Evolutionary conservation across 495 filamentous ascomycete genomes (phyloP), one percentile per base, ranked within the genome.

Genomic region (Aspergillus bertholletiae): DNA sequence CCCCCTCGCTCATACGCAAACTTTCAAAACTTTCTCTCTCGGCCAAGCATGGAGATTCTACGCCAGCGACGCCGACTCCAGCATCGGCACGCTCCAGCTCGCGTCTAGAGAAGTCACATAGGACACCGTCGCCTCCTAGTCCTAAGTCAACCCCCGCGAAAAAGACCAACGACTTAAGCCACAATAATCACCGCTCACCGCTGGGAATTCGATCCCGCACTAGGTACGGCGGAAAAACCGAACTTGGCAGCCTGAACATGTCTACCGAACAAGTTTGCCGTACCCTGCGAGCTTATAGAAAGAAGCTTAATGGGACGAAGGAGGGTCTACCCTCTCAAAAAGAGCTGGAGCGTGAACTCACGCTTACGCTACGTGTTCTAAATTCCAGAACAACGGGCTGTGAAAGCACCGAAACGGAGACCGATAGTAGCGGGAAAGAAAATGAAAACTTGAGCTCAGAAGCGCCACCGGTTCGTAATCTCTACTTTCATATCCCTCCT

Each of bases 181-280:
- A 45, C 49, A 61, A 40, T 39, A 61, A 55, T 23, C 72, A 65
- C 57, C 77, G 86, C 13, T 83, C 87, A 23, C 84, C 85, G 3
- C 68, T 87, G 7, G 81, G 84, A 54, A 74, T 74, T 34, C 73
- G 79, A 35, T 74, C 79, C 3, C 78, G 81, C 28, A 74, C 76
- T 15, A 84, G 84, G 62, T 75, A 75, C 54, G 71, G 74, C 49
- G 70, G 68, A 28, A 78, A 78, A 53, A 68, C 56, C 55, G 82
- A 83, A 22, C 84, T 83, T 54, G 86, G 87, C 8, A 81, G 78
- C 47, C 74, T 96, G 6, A 84, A 84, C 60, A 83, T 83, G 70
- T 85, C 88, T 7, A 93, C 88, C 1, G 88, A 94, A 59, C 87
- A 92, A 56, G 76, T 91, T 0, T 90, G 87, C 59, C 87, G 88